Evolutionary conservation across 1,284 basidiomycete species (phyloP), one percentile per base, ranked within the genome.

Genomic region (Cystobasidium pallidum): DNA sequence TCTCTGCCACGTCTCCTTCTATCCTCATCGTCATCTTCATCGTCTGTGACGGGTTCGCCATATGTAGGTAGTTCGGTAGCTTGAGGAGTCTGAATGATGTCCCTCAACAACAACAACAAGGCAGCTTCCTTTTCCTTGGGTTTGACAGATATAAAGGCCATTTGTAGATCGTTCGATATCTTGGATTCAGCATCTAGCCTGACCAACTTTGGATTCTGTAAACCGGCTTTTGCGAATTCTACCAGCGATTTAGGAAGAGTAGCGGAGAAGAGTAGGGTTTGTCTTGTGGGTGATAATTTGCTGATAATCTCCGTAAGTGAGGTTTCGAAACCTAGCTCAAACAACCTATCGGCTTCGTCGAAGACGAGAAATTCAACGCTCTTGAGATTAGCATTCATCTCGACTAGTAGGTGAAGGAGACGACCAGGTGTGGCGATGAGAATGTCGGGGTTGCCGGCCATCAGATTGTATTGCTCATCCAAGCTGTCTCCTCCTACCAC

Each of bases 351-450:
- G 0, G 96, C 96, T 83, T 99, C 96, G 80, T 99, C 96, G 78
- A 99, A 99, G 21, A 99, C 91, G 70, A 95, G 88, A 75, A 93
- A 94, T 80, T 95, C 88, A 2, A 95, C 85, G 0, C 90, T 89
- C 61, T 90, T 88, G 41, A 99, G 84, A 79, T 97, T 94, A 59
- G 98, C 84, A 76, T 92, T 92, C 95, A 98, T 99, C 82, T 99
- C 96, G 63, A 99, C 91, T 55, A 91, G 86, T 32, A 99, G 85
- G 83, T 99, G 96, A 21, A 99, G 87, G 62, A 99, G 85, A 78
- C 96, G 93, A 76, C 96, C 96, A 17, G 96, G 96, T 2, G 96
- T 99, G 24, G 95, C 96, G 77, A 97, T 94, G 74, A 97, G 94
- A 92, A 97, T 85, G 80, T 97, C 96, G 0, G 96, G 96, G 78